Conservation (phyloP, 139 green algal species). For the Chlorokybus atmophyticus region DNA sequence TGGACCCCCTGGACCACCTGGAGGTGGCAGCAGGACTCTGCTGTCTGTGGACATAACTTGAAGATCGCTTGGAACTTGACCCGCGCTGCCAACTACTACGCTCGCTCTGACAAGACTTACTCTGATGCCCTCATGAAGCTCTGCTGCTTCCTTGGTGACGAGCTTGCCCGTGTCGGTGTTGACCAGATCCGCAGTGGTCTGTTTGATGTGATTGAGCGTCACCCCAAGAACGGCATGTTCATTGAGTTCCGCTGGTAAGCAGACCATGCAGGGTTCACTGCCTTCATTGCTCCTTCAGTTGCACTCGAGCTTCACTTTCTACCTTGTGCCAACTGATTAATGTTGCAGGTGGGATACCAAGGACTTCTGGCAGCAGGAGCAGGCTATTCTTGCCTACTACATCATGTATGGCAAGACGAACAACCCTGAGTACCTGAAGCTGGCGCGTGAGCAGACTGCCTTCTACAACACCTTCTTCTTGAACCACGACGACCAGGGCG, state of each 20-base stretch:
- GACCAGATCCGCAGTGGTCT: neutral
- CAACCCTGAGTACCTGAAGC: neutral
- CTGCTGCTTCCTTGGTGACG: neutral
- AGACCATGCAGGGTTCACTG: no score
- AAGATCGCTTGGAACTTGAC: constrained; percentile 1
- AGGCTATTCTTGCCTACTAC: neutral
- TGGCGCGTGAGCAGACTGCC: neutral
- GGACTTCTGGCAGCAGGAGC: constrained; percentile 1
- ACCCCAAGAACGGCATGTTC: neutral
- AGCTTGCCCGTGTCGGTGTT: neutral
- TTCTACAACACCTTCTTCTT: constrained; percentile 3
- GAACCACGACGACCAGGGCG: neutral
- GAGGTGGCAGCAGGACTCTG: neutral
- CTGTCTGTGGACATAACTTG: neutral
- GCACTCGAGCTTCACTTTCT: no score
- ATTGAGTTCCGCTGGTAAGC: constrained; percentile 1
- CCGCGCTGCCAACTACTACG: neutral
- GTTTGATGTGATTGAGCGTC: neutral
- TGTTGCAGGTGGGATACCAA: constrained; percentile 1
- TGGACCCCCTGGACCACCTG: neutral
- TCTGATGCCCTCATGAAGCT: neutral
- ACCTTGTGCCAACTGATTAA: no score
- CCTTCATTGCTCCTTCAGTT: no score
- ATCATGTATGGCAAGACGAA: neutral
- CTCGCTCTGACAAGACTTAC: neutral